These are phyloP conservation scores for Orbilia quercus DNA, from an alignment of 2,329 filamentous ascomycete genomes.

Conservation along the genomic window DNA sequence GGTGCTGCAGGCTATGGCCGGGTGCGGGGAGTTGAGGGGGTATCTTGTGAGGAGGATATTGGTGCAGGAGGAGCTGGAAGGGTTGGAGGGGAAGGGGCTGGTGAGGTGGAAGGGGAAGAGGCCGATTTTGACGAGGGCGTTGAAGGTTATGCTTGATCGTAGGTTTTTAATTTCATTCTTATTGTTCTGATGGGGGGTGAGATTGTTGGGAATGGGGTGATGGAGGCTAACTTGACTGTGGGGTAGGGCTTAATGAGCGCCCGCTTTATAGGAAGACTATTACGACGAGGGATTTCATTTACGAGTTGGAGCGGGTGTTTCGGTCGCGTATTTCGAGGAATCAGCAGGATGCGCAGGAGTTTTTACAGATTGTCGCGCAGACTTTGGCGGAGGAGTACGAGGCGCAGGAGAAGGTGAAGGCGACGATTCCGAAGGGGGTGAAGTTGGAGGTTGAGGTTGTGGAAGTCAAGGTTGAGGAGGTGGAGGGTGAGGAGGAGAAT, in stretches of 20 bases:
- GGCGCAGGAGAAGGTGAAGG: constrained; percentile 65
- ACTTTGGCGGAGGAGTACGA: constrained; percentile 93
- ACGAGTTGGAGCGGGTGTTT: constrained; percentile 85
- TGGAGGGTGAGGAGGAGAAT: constrained; percentile 4
- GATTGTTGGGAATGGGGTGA: constrained; percentile 16
- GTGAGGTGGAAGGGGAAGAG: constrained; percentile 43
- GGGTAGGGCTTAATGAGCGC: constrained; percentile 79
- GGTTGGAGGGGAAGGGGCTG: constrained; percentile 14
- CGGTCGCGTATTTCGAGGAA: constrained; percentile 89
- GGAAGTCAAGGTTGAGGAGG: constrained; percentile 13
- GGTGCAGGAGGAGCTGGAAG: constrained; percentile 48
- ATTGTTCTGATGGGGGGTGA: neutral
- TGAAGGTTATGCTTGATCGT: constrained; percentile 89
- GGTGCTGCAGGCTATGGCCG: constrained; percentile 90
- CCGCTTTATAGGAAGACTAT: constrained; percentile 95
- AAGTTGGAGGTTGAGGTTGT: constrained; percentile 11
- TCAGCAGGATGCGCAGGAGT: constrained; percentile 98
- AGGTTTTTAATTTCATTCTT: constrained; percentile 23
- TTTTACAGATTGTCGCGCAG: constrained; percentile 92
- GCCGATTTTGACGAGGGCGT: constrained; percentile 82
- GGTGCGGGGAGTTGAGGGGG: constrained; percentile 84
- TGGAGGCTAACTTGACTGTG: constrained; percentile 3
- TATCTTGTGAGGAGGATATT: constrained; percentile 94
- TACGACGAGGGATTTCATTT: constrained; percentile 84
- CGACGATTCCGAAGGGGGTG: constrained; percentile 33